A percentile compares a stretch with the other conserved stretches of the same genome.
These are phyloP conservation scores for Cyclotella kingstonii DNA, from an alignment of 108 stramenopile genomes.

Conservation along the genomic window DNA sequence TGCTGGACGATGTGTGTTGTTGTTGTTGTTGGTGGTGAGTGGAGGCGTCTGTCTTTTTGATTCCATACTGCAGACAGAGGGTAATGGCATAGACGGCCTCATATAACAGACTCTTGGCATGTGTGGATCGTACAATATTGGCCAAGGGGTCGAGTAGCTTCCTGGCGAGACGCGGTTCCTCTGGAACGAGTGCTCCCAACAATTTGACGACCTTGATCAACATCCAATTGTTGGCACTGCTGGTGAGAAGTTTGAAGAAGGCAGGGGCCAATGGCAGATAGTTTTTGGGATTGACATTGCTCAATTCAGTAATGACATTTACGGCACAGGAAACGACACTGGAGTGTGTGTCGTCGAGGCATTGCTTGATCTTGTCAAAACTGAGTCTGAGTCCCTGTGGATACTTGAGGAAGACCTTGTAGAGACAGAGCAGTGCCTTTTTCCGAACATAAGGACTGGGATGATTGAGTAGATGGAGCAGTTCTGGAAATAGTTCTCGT, in stretches of 20 bases:
- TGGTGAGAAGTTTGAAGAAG: constrained; percentile 94
- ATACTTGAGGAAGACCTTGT: constrained; percentile 96
- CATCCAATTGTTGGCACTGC: constrained; percentile 99
- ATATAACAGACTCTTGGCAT: constrained; percentile 94
- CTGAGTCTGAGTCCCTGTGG: constrained; percentile 98
- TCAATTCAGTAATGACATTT: constrained; percentile 97
- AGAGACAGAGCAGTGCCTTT: constrained; percentile 95
- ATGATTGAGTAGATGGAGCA: constrained; percentile 81
- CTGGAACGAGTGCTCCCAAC: constrained; percentile 90
- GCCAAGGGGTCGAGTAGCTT: constrained; percentile 97
- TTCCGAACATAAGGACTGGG: constrained; percentile 94
- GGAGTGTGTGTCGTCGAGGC: constrained; percentile 88
- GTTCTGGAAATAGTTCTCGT: constrained; percentile 86
- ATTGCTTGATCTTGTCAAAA: constrained; percentile 89
- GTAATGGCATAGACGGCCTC: constrained; percentile 96
- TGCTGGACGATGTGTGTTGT: too few species aligned
- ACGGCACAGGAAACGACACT: constrained; percentile 96
- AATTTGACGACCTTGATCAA: constrained; percentile 99
- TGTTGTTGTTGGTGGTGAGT: too few species aligned
- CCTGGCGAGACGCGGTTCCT: constrained; percentile 97
- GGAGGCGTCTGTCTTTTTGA: constrained; percentile 89
- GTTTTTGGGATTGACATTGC: constrained; percentile 96
- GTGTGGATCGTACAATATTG: constrained; percentile 90
- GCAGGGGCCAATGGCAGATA: constrained; percentile 96
- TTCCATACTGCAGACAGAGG: constrained; percentile 91